phyloP scores from a whole-genome alignment of 2,329 filamentous ascomycete genomes.

The Fusarium subtropicale region DNA sequence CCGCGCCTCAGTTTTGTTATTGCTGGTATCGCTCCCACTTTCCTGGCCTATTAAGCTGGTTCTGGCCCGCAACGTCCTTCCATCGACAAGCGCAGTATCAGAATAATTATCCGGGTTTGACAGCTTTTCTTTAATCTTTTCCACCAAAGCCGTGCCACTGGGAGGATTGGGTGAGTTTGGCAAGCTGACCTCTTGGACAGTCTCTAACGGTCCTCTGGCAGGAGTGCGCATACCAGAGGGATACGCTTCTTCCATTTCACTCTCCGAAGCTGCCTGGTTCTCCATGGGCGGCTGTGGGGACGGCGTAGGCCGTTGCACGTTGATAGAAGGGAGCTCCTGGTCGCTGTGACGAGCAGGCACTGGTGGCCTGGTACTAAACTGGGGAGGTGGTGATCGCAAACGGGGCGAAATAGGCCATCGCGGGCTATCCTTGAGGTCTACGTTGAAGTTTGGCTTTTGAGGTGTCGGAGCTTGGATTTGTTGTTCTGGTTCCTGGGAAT shows the following conservation, averaged over 20 bases:
- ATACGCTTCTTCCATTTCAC: constrained; percentile 63
- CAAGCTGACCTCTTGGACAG: constrained; percentile 89
- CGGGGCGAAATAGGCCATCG: constrained; percentile 84
- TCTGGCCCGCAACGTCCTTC: constrained; percentile 60
- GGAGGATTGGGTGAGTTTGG: constrained; percentile 72
- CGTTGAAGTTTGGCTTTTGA: constrained; percentile 67
- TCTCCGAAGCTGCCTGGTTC: constrained; percentile 58
- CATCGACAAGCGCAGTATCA: constrained; percentile 55
- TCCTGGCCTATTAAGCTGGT: constrained; percentile 63
- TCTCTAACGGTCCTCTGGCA: constrained; percentile 77
- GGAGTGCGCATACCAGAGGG: constrained; percentile 69
- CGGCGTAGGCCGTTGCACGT: constrained; percentile 63
- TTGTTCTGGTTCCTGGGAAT: constrained; percentile 69
- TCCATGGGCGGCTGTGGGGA: constrained; percentile 59
- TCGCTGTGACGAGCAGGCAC: constrained; percentile 61
- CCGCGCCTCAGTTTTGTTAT: constrained; percentile 57
- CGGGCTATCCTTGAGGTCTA: constrained; percentile 67
- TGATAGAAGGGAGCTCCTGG: constrained; percentile 64
- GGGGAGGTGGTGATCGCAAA: constrained; percentile 79
- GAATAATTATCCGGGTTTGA: constrained; percentile 56
- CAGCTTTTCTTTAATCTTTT: constrained; percentile 64
- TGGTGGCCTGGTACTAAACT: constrained; percentile 57
- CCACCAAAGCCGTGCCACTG: constrained; percentile 59
- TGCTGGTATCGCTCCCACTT: constrained; percentile 74
- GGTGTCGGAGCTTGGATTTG: constrained; percentile 71